Evolutionary conservation across 306 rosid species (phyloP).

Genomic region (Sechiopsis laciniata): DNA sequence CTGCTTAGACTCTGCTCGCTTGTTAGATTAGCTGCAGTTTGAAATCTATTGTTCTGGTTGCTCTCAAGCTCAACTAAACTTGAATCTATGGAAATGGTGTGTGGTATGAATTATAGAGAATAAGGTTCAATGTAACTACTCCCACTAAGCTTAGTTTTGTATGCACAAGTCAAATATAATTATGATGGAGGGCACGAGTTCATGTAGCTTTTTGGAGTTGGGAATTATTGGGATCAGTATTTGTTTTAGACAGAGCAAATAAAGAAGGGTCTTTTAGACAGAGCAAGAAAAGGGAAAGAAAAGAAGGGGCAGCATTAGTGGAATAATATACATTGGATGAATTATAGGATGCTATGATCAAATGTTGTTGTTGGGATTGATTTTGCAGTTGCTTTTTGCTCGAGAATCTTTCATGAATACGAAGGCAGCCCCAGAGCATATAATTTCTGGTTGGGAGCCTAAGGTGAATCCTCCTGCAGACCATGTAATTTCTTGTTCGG

Average conservation of each 20-base stretch:
- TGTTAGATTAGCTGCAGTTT: not conserved
- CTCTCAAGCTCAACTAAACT: not conserved
- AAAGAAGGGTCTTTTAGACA: not conserved
- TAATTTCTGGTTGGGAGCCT: slow-evolving; percentile 84
- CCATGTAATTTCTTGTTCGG: not conserved
- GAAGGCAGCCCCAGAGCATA: slow-evolving; percentile 40
- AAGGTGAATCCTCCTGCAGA: slow-evolving; percentile 47
- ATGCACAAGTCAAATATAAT: not conserved
- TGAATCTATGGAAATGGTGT: not conserved
- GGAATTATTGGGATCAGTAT: not conserved
- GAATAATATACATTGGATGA: not conserved
- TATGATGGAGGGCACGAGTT: not conserved
- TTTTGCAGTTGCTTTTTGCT: slow-evolving; percentile 34
- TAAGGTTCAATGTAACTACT: not conserved
- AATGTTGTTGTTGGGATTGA: not conserved
- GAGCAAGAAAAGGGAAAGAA: not conserved
- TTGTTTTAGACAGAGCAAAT: not conserved
- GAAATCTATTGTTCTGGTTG: not conserved
- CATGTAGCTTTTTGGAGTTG: slow-evolving; percentile 8
- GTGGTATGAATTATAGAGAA: not conserved
- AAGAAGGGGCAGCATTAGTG: not conserved
- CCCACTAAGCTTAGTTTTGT: not conserved
- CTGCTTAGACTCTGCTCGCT: slow-evolving; percentile 1
- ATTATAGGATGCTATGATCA: not conserved
- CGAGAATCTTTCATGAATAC: slow-evolving; percentile 63